These are phyloP conservation scores for Claviceps maximensis DNA, from an alignment of 2,329 filamentous ascomycete species.

Conservation along the genomic window DNA sequence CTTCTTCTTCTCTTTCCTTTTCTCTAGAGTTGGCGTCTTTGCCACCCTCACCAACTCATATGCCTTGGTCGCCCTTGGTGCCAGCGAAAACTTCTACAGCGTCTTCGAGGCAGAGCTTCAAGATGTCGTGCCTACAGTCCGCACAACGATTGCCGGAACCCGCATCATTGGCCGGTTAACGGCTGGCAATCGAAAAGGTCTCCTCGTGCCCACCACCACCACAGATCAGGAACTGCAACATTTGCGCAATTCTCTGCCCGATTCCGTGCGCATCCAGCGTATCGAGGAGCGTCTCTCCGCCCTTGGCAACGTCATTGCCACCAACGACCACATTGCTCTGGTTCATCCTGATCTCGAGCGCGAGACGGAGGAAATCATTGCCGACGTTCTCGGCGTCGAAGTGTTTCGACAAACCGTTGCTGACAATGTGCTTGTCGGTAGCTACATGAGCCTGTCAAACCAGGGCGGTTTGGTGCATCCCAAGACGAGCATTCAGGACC, in stretches of 20 bases:
- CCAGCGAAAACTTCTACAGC: constrained; percentile 98
- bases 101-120: constrained; percentile 96
- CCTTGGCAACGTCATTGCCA: constrained; percentile 91
- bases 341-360: constrained; percentile 94
- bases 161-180: constrained; percentile 93
- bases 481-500: constrained; percentile 92
- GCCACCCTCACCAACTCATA: constrained; percentile 94
- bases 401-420: constrained; percentile 91
- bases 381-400: constrained; percentile 81
- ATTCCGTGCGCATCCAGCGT: constrained; percentile 83
- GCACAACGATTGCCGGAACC: constrained; percentile 91
- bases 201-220: constrained; percentile 89
- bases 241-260: constrained; percentile 85
- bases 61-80: constrained; percentile 84
- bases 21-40: constrained; percentile 80
- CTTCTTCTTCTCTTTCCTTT: neutral
- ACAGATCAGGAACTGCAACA: constrained; percentile 98
- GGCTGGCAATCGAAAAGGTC: constrained; percentile 89
- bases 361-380: constrained; percentile 97
- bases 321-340: constrained; percentile 92
- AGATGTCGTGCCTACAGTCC: constrained; percentile 93
- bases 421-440: constrained; percentile 91
- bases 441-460: constrained; percentile 93
- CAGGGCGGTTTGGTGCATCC: constrained; percentile 94
- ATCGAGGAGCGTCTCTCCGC: constrained; percentile 96